These are phyloP conservation scores for Ascosphaera pollenicola DNA, from an alignment of 2,329 filamentous ascomycete genomes.

Conservation along the genomic window DNA sequence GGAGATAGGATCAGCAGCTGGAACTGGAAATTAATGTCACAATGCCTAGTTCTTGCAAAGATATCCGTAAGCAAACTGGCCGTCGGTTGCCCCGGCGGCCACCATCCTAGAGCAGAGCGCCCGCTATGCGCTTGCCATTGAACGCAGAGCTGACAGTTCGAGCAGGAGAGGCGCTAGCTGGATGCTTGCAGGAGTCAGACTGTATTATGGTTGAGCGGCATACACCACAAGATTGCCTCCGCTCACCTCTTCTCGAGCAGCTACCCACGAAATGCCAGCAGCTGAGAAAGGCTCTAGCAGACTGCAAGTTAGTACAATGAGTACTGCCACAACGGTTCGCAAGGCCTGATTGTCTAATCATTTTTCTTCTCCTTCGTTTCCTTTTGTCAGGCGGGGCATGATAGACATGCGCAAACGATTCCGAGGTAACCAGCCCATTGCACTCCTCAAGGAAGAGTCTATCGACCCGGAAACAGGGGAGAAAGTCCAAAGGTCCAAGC, in stretches of 20 bases:
- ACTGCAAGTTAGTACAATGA: slow-evolving; percentile 65
- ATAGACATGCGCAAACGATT: slow-evolving; percentile 99
- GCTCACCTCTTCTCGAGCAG: slow-evolving; percentile 55
- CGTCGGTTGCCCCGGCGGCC: too few species aligned
- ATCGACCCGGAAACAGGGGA: slow-evolving; percentile 22
- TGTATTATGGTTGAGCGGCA: slow-evolving; percentile 88
- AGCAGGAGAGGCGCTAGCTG: slow-evolving; percentile 68
- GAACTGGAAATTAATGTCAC: slow-evolving; percentile 9
- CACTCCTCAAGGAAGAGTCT: slow-evolving; percentile 42
- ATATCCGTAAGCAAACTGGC: too few species aligned
- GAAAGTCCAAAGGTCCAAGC: slow-evolving; percentile 6
- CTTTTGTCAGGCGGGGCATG: slow-evolving; percentile 44
- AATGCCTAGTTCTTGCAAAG: slow-evolving; percentile 94
- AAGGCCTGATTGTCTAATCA: neutral
- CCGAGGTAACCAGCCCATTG: slow-evolving; percentile 73
- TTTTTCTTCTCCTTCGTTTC: neutral
- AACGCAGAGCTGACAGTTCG: slow-evolving; percentile 1
- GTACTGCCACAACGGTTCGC: too few species aligned
- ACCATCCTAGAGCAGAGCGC: slow-evolving; percentile 1
- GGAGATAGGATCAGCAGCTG: too few species aligned
- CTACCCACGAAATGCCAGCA: slow-evolving; percentile 80
- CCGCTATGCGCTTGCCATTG: neutral
- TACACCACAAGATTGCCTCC: slow-evolving; percentile 69
- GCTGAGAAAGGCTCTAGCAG: slow-evolving; percentile 75
- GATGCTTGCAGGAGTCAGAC: slow-evolving; percentile 90